A percentile compares a stretch with the other conserved stretches of the same genome.
These are phyloP conservation scores for Zizania latifolia DNA, from an alignment of 176 grass and related monocot genomes.

Conservation along the genomic window DNA sequence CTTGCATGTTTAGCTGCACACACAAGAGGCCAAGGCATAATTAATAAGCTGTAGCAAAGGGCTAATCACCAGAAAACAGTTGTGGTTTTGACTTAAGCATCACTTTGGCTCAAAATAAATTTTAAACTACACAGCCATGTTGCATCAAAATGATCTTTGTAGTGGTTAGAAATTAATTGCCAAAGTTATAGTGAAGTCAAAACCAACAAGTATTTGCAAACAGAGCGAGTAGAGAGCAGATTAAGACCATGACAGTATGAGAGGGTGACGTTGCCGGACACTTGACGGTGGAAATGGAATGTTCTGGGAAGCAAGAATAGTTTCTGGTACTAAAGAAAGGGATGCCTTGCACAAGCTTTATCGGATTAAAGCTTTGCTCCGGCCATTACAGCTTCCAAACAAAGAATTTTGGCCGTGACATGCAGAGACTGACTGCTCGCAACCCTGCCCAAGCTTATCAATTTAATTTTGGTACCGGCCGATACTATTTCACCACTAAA, in stretches of 20 bases:
- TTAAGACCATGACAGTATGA: not conserved
- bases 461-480: too few relatives aligned
- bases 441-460: too few relatives aligned
- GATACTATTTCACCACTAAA: too few relatives aligned
- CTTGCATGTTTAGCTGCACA: not conserved
- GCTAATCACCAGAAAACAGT: not conserved
- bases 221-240: too few relatives aligned
- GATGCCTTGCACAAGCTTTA: not conserved
- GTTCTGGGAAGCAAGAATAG: not conserved
- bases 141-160: too few relatives aligned
- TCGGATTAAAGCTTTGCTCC: not conserved
- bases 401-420: not conserved
- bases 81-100: too few relatives aligned
- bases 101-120: too few relatives aligned
- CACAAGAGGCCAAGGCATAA: constrained; percentile 5
- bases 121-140: too few relatives aligned
- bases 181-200: too few relatives aligned
- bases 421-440: too few relatives aligned
- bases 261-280: not conserved
- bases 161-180: too few relatives aligned
- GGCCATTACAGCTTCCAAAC: not conserved
- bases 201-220: too few relatives aligned
- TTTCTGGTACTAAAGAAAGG: not conserved
- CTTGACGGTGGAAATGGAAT: not conserved
- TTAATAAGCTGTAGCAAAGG: not conserved